Base-by-base conservation (phyloP, 257 asterid genomes). In the Penstemon newberryi region DNA sequence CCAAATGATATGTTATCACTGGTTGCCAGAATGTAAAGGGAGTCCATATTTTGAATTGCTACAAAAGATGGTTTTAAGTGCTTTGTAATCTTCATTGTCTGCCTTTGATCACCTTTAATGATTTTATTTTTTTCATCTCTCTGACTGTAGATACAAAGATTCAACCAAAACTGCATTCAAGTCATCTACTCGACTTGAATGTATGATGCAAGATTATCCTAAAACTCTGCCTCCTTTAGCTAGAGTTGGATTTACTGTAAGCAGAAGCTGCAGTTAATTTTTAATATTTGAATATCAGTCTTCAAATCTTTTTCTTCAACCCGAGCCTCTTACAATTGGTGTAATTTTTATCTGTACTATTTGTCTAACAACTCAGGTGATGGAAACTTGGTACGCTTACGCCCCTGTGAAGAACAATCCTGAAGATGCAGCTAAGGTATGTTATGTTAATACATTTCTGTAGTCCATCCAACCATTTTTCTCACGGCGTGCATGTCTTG, bases 121-220 rank as follows among this genome's bases (percentile, higher is more conserved):
- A 52, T 69, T 25, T 1, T 25, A 2, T 25, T 25, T 25, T 25
- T 25, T 25, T 1, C 2, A 25, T 52, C 15, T 73, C 42, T 71
- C 71, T 77, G 54, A 62, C 78, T 77, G 62, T 83, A 94, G 99
- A 72, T 94, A 94, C 82, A 91, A 91, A 81, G 97, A 91, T 82
- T 84, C 96, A n/a, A 80, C 96, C 55, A 94, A 89, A 84, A 84
- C 96, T 45, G 85, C 89, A 42, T 94, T 94, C 80, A 91, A 91
- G 75, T 94, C 99, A 58, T 91, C 99, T 19, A 94, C 99, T 75
- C 94, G 99, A 53, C 97, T 94, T 70, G 99, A 94, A 81, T 94
- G 99, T 75, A 94, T 94, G 99, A 94, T 94, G 99, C 99, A 94
- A 84, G 99, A 94, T 82, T 94, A 94, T 76, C 97, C 99, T 44